phyloP scores from a whole-genome alignment of 106 monocot genomes.

The Dioscorea alata region DNA sequence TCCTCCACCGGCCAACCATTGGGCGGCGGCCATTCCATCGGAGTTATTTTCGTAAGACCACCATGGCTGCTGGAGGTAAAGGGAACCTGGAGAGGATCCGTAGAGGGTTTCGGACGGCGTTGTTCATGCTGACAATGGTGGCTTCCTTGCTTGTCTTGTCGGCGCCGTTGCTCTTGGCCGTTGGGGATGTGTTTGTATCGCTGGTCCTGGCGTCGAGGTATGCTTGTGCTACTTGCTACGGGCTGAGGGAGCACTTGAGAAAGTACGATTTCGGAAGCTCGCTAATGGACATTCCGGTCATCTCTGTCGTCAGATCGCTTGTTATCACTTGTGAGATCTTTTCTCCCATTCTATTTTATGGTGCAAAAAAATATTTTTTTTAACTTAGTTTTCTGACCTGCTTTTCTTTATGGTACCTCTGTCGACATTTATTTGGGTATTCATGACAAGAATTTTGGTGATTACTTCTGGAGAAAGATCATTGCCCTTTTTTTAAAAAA shows the following conservation, averaged over 20 bases:
- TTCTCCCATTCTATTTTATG: neutral
- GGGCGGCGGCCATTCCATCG: too few species aligned
- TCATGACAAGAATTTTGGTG: neutral
- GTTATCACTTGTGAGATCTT: slow-evolving; percentile 50
- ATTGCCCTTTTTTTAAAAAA: neutral
- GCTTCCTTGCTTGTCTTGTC: slow-evolving; percentile 71
- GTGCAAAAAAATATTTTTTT: neutral
- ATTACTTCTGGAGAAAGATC: neutral
- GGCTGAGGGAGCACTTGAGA: slow-evolving; percentile 40
- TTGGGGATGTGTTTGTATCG: slow-evolving; percentile 50
- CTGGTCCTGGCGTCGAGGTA: slow-evolving; percentile 48
- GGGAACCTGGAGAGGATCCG: slow-evolving; percentile 47
- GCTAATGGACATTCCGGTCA: slow-evolving; percentile 69
- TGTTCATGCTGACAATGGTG: slow-evolving; percentile 80
- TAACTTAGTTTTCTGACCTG: neutral
- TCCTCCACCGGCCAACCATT: too few species aligned
- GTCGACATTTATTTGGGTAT: neutral
- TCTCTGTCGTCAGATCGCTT: slow-evolving; percentile 67
- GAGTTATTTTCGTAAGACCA: neutral
- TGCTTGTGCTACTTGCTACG: slow-evolving; percentile 48
- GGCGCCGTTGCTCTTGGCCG: slow-evolving; percentile 65
- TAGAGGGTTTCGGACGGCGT: slow-evolving; percentile 47
- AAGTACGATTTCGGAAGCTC: slow-evolving; percentile 58
- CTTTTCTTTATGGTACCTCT: neutral
- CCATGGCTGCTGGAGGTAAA: slow-evolving; percentile 46